These are phyloP conservation scores for Pseudogymnoascus sp. DNA, from an alignment of 2,329 filamentous ascomycete species.

Conservation along the genomic window DNA sequence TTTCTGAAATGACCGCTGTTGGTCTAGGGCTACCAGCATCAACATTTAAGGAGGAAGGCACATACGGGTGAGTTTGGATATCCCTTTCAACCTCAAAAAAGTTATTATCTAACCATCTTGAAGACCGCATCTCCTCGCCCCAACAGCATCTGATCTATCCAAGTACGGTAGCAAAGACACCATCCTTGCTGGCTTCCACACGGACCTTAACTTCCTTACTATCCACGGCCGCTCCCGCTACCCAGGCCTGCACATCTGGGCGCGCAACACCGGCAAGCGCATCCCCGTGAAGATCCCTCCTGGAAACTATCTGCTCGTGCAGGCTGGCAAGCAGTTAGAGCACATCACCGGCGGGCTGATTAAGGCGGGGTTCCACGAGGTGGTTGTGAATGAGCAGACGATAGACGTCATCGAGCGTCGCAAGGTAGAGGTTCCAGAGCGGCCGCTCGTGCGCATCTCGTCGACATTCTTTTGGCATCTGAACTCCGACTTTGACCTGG, in stretches of 20 bases:
- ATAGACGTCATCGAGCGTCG: slow-evolving; percentile 40
- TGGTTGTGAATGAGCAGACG: slow-evolving; percentile 49
- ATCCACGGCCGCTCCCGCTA: slow-evolving; percentile 58
- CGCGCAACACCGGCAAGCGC: slow-evolving; percentile 52
- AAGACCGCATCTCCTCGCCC: slow-evolving; percentile 46
- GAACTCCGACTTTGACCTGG: slow-evolving; percentile 48
- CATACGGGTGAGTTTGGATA: slow-evolving; percentile 31
- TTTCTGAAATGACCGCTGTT: slow-evolving; percentile 52
- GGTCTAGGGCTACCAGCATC: slow-evolving; percentile 46
- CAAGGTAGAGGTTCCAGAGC: slow-evolving; percentile 35
- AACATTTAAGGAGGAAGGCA: slow-evolving; percentile 47
- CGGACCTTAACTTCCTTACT: slow-evolving; percentile 58
- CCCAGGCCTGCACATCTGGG: slow-evolving; percentile 56
- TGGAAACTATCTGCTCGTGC: slow-evolving; percentile 52
- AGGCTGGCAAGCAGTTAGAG: slow-evolving; percentile 57
- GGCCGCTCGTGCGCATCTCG: slow-evolving; percentile 50
- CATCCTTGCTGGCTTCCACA: slow-evolving; percentile 57
- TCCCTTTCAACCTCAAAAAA: background rate
- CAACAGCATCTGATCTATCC: slow-evolving; percentile 50
- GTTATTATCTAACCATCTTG: slow-evolving; percentile 20
- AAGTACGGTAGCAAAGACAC: slow-evolving; percentile 49
- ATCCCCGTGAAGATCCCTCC: slow-evolving; percentile 53
- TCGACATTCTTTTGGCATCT: slow-evolving; percentile 57
- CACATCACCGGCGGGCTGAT: slow-evolving; percentile 53
- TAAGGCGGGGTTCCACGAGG: slow-evolving; percentile 57